Percentiles rank a stretch among this genome's conserved stretches.
These are phyloP conservation scores for Crithidia acanthocephali DNA, from an alignment of 208 protist species.

Conservation along the genomic window DNA sequence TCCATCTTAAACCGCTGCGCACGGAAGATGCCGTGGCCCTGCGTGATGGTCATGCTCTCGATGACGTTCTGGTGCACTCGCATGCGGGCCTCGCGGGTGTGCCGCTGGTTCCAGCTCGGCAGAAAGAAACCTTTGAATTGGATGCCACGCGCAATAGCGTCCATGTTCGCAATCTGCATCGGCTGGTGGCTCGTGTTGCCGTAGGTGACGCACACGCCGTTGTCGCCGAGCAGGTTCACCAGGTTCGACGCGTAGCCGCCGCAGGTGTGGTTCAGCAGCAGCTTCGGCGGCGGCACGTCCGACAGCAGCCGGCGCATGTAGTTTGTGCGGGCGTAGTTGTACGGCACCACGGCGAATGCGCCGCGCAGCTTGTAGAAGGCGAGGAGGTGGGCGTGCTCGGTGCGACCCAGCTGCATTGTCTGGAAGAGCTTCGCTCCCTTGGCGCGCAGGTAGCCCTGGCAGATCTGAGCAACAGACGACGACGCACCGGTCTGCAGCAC, in stretches of 20 bases:
- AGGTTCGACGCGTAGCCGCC: slow-evolving; percentile 91
- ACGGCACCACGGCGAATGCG: slow-evolving; percentile 86
- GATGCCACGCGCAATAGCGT: slow-evolving; percentile 93
- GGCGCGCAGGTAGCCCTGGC: slow-evolving; percentile 85
- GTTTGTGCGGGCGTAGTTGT: slow-evolving; percentile 87
- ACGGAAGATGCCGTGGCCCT: slow-evolving; percentile 89
- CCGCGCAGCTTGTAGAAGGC: slow-evolving; percentile 88
- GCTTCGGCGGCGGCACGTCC: slow-evolving; percentile 93
- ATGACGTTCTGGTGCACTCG: slow-evolving; percentile 89
- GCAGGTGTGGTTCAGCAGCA: slow-evolving; percentile 96
- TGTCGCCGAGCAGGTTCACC: slow-evolving; percentile 88
- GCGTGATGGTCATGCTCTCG: slow-evolving; percentile 90
- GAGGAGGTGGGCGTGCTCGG: slow-evolving; percentile 81
- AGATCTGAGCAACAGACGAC: slow-evolving; percentile 89
- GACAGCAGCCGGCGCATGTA: slow-evolving; percentile 92
- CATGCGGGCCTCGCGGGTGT: slow-evolving; percentile 89
- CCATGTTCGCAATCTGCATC: slow-evolving; percentile 93
- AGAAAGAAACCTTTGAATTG: slow-evolving; percentile 94
- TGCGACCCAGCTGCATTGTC: slow-evolving; percentile 91
- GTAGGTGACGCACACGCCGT: slow-evolving; percentile 96
- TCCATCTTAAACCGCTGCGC: slow-evolving; percentile 93
- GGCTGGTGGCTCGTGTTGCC: slow-evolving; percentile 96
- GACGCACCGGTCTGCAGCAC: slow-evolving; percentile 88
- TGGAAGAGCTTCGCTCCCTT: slow-evolving; percentile 90
- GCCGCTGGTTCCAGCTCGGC: slow-evolving; percentile 80